These are phyloP conservation scores for Cicer yamashitae DNA, from an alignment of 306 rosid genomes.

Conservation along the genomic window DNA sequence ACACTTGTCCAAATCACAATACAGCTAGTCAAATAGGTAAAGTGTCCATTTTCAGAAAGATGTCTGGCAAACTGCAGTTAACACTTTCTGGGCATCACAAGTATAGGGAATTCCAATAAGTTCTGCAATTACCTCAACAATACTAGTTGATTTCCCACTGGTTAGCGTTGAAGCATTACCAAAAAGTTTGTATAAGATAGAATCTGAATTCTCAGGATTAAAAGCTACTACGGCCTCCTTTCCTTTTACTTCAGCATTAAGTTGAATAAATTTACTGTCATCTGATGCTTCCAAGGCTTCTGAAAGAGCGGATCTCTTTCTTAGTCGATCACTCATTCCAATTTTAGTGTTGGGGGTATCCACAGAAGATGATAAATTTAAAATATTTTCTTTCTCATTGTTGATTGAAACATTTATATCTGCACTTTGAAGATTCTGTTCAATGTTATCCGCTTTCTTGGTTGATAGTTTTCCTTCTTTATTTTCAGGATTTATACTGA, in stretches of 20 bases:
- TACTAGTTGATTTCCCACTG: conserved; percentile 54
- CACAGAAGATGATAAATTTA: conserved; percentile 49
- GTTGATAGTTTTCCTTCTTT: conserved; percentile 54
- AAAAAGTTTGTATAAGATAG: conserved; percentile 79
- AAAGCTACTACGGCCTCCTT: conserved; percentile 52
- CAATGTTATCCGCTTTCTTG: conserved; percentile 53
- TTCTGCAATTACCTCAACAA: conserved; percentile 63
- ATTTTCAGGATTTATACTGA: conserved; percentile 52
- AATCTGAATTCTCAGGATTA: conserved; percentile 59
- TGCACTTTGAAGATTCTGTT: conserved; percentile 53
- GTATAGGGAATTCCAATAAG: conserved; percentile 28
- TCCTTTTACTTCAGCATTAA: conserved; percentile 59
- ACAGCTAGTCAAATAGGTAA: not conserved
- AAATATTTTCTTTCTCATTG: conserved; percentile 53
- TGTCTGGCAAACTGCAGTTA: conserved; percentile 25
- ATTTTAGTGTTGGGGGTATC: conserved; percentile 53
- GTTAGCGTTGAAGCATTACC: conserved; percentile 59
- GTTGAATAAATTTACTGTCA: conserved; percentile 54
- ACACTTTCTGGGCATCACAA: conserved; percentile 21
- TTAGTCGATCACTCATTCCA: conserved; percentile 52
- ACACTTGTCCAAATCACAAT: conserved; percentile 16
- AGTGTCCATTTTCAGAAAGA: conserved; percentile 23
- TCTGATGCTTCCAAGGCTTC: conserved; percentile 67
- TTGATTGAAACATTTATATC: conserved; percentile 54
- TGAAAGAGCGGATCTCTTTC: conserved; percentile 56